Conservation (phyloP, 2,329 filamentous ascomycete species). For the Cytospora paraplurivora region DNA sequence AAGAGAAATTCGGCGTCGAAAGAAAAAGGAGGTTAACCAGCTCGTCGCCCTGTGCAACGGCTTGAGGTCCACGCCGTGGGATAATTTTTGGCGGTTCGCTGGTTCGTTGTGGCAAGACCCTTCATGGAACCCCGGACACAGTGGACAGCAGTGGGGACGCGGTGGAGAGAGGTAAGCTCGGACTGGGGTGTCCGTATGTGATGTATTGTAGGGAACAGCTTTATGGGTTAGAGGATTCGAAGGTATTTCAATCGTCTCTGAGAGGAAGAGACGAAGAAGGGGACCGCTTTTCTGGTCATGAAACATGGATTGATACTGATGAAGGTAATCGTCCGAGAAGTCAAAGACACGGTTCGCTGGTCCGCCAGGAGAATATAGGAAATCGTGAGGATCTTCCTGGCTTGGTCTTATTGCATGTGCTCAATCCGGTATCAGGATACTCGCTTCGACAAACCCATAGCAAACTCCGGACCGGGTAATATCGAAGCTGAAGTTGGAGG, state of each 20-base stretch:
- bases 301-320: slow-evolving; percentile 14
- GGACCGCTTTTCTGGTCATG: slow-evolving; percentile 9
- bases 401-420: slow-evolving; percentile 11
- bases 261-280: slow-evolving; percentile 10
- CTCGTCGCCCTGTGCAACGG: slow-evolving; percentile 30
- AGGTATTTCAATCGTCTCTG: slow-evolving; percentile 9
- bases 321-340: slow-evolving; percentile 12
- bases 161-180: slow-evolving; percentile 13
- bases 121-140: slow-evolving; percentile 28
- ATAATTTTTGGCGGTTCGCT: slow-evolving; percentile 28
- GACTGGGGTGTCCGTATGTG: slow-evolving; percentile 21
- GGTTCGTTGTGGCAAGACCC: slow-evolving; percentile 28
- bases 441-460: slow-evolving; percentile 4
- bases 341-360: slow-evolving; percentile 15
- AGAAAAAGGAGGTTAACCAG: slow-evolving; percentile 24
- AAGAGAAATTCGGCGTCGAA: slow-evolving; percentile 18
- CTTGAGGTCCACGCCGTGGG: slow-evolving; percentile 26
- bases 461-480: not conserved
- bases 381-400: slow-evolving; percentile 21
- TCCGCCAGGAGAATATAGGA: slow-evolving; percentile 1
- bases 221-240: slow-evolving; percentile 19
- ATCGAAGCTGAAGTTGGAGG: not conserved
- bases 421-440: slow-evolving; percentile 12
- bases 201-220: not conserved
- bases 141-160: slow-evolving; percentile 21